Base-by-base conservation (phyloP, 768 basidiomycete genomes). In the Kwoniella bestiolae region DNA sequence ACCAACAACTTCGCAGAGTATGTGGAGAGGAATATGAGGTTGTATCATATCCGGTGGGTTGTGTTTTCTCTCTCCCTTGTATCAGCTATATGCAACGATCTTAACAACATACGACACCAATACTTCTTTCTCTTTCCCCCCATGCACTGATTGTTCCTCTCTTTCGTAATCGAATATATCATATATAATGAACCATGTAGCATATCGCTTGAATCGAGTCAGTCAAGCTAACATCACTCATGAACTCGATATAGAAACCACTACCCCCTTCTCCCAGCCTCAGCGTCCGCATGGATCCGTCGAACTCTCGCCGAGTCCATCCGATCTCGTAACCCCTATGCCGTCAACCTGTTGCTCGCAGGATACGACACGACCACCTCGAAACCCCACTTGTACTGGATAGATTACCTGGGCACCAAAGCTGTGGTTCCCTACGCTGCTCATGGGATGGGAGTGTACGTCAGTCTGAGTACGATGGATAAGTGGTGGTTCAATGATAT, bases 1-100 rank as follows among this genome's bases (percentile, higher is more conserved):
- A 98, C 96, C 23, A 85, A 95, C 25, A 91, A 97, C 79, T 98
- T 98, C 75, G 91, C 95, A 1, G 96, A 99, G 82, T 99, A 86
- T 75, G 87, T 98, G 67, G 94, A 97, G 78, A 89, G 95, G 67
- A 98, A 96, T 84, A 87, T 99, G 70, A 89, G 95, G 50, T 84
- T 99, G 52, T 94, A 95, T 83, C 92, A 96, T 75, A 98, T 98
- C 77, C 90, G 95, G 83, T 84, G 58, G 62, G 82, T 75, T 21
- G n/a, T 12, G n/a, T 46, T 23, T 28, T 59, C 44, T 46, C 23
- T 28, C 16, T 23, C n/a, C 31, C 14, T 49, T 59, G 25, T 25
- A 28, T 31, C 51, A 18, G 12, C n/a, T n/a, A n/a, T n/a, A n/a
- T n/a, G n/a, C n/a, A n/a, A n/a, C n/a, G n/a, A n/a, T n/a, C n/a